These are phyloP conservation scores for Candida ulmi DNA, from an alignment of 805 yeast genomes.

Conservation along the genomic window DNA sequence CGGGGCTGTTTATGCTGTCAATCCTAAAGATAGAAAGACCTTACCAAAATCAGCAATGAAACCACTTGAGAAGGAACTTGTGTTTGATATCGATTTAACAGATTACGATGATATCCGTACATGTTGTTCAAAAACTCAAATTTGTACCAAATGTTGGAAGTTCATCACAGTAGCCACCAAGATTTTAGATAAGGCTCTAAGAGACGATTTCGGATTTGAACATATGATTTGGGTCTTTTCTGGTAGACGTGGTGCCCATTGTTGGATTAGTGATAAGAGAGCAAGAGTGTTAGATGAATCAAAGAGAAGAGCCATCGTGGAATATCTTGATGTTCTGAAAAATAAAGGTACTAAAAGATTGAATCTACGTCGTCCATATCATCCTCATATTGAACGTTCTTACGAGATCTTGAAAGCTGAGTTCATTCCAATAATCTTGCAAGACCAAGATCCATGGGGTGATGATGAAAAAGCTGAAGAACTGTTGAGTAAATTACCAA, in stretches of 20 bases:
- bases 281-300: constrained; percentile 73
- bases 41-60: constrained; percentile 72
- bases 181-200: constrained; percentile 63
- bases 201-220: constrained; percentile 85
- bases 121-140: constrained; percentile 81
- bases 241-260: constrained; percentile 98
- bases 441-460: constrained; percentile 87
- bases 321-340: constrained; percentile 73
- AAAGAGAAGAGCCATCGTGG: constrained; percentile 72
- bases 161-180: constrained; percentile 82
- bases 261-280: constrained; percentile 89
- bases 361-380: constrained; percentile 70
- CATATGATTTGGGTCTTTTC: constrained; percentile 93
- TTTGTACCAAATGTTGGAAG: constrained; percentile 90
- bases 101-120: constrained; percentile 94
- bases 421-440: constrained; percentile 61
- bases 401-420: constrained; percentile 57
- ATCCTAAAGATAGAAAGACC: constrained; percentile 80
- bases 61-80: constrained; percentile 81
- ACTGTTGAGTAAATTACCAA: constrained; percentile 56
- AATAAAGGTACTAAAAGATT: constrained; percentile 45
- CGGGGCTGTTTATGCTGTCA: constrained; percentile 85
- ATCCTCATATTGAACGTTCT: constrained; percentile 81
- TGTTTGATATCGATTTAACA: constrained; percentile 95
- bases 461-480: constrained; percentile 47